Evolutionary conservation across 139 green algal genomes (phyloP).

Genomic region (Ettlia oleoabundans): DNA sequence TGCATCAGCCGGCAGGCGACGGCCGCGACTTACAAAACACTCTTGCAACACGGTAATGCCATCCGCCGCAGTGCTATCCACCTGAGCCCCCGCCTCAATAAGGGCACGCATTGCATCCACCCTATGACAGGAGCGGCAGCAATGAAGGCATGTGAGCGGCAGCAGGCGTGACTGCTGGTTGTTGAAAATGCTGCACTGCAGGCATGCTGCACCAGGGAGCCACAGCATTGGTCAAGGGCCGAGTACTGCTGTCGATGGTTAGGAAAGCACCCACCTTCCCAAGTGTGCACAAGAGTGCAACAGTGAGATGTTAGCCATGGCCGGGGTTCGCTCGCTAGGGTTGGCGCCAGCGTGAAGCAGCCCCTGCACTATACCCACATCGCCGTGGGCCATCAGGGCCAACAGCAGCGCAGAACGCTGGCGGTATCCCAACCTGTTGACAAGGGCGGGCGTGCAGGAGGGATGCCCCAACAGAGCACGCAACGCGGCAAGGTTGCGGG

Average conservation of each 20-base stretch:
- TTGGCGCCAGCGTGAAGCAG: slow-evolving; percentile 30
- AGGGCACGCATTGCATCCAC: slow-evolving; percentile 17
- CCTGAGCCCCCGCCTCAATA: neutral
- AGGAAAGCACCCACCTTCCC: slow-evolving; percentile 1
- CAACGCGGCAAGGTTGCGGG: neutral
- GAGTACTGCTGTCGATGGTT: too few species aligned
- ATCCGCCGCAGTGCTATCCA: neutral
- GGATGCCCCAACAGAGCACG: slow-evolving; percentile 5
- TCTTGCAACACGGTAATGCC: slow-evolving; percentile 1
- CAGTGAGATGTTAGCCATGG: neutral
- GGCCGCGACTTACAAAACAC: neutral
- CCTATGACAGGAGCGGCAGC: neutral
- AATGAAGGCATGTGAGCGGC: too few species aligned
- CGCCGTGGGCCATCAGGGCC: slow-evolving; percentile 1
- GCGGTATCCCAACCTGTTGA: neutral
- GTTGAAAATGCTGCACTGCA: neutral
- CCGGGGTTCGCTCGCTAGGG: neutral
- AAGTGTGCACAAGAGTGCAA: slow-evolving; percentile 21
- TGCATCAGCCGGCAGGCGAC: neutral
- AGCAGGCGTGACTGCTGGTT: neutral
- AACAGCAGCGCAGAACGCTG: slow-evolving; percentile 13
- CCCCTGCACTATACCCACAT: neutral
- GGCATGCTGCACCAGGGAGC: too few species aligned
- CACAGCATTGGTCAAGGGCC: too few species aligned
- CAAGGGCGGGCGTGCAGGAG: neutral